Evolutionary conservation across 1,284 basidiomycete genomes (phyloP), one percentile per base, ranked within the genome.

Genomic region (Trametes pubescens): DNA sequence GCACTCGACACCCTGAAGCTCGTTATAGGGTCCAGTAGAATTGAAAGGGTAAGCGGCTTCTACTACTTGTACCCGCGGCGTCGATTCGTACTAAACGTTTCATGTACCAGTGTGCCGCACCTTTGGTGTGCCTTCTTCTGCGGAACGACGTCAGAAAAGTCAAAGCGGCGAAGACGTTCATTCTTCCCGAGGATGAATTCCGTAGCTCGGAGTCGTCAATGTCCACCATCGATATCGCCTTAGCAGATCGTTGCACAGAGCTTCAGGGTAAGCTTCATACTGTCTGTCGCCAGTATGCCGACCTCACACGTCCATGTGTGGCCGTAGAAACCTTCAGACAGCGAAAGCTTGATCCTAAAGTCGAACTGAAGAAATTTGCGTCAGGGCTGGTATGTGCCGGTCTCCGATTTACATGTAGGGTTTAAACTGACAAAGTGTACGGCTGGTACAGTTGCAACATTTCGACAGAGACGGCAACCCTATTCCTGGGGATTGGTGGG

Each of bases 121-220:
- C 53, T 13, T 14, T 55, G 14, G 21, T 55, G 21, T 55, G 40
- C 43, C 29, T 55, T 34, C 53, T 55, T 37, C 10, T 55, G 26
- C 53, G 53, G 26, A 55, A 55, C 43, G 53, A 55, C 18, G 26
- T 55, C n/a, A 43, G 53, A 18, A 55, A 55, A 18, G 29, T 55
- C 11, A 44, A 34, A 18, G 26, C 32, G 40, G 53, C 53, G 18
- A 32, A 26, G 53, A 24, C 40, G 10, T 55, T 43, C 22, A 55
- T 55, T 22, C n/a, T 55, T 9, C 24, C 53, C 7, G 21, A 55
- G 18, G 53, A 55, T 6, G 53, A 55, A 11, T 55, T 55, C 29
- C 21, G n/a, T 9, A 34, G 40, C 40, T 55, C 53, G 11, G 22
- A 35, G 18, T 21, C n/a, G 16, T 55, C 53, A 3, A 55, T 55